Evolutionary conservation across 192 early-diverging fungal genomes (phyloP).

Genomic region (Backusella circina): DNA sequence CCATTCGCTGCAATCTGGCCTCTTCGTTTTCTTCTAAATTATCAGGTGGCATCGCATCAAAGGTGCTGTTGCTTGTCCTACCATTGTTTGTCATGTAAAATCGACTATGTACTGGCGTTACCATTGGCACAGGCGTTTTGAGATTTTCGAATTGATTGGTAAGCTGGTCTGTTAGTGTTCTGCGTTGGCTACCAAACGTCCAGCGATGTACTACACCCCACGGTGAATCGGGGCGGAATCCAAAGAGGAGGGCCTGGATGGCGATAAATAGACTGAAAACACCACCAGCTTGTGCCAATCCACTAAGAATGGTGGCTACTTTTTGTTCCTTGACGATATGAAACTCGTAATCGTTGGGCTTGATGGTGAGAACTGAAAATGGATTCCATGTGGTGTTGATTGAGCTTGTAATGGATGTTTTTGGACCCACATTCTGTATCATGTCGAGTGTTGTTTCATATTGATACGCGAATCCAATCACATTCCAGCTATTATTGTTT

Average conservation of each 20-base stretch:
- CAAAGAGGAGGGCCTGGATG: background rate
- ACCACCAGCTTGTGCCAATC: conserved; percentile 1
- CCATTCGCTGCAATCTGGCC: background rate
- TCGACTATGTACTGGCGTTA: background rate
- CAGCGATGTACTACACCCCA: conserved; percentile 13
- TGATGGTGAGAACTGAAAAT: background rate
- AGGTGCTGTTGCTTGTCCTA: background rate
- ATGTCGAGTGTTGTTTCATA: background rate
- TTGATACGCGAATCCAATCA: background rate
- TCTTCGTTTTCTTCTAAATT: background rate
- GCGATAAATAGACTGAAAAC: conserved; percentile 11
- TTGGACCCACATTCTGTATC: background rate
- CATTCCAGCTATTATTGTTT: background rate
- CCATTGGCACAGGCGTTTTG: background rate
- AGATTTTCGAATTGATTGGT: background rate
- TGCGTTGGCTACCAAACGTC: background rate
- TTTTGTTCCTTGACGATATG: background rate
- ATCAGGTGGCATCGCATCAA: background rate
- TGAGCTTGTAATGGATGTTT: background rate
- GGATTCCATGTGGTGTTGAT: background rate
- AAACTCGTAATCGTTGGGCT: background rate
- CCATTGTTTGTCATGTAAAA: background rate
- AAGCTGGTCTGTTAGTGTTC: background rate
- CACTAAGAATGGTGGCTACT: background rate
- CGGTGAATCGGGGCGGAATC: conserved; percentile 10